Base-by-base conservation (phyloP, 1,284 basidiomycete genomes). In the Waitea zeae region DNA sequence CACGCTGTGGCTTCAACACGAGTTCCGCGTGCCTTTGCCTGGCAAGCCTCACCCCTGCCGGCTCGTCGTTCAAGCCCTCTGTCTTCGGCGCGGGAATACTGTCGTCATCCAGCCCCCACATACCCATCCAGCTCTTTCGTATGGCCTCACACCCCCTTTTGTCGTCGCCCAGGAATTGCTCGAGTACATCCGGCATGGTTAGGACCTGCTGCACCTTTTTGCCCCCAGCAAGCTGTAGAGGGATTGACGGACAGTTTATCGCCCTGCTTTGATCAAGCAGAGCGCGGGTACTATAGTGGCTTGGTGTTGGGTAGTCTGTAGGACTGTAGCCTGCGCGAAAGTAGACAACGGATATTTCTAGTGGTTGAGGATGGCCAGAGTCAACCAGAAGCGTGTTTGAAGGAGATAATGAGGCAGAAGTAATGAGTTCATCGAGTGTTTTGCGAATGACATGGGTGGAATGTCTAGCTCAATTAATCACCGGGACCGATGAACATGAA, bases 171-270 rank as follows among this genome's bases (percentile, higher is more conserved):
- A 88, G 58, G 54, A 89, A 90, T 3, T 60, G 57, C 45, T 88
- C 83, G 15, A 93, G 62, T 7, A 86, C 57, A 0, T 76, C 75
- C 0, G 73, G 70, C 22, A 74, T 69, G 2, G 80, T 73, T 12
- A 98, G 65, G 0, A 83, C 83, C 49, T 97, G 79, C 55, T 97
- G 95, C 0, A 98, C 76, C 52, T 96, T 96, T 61, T 98, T 98
- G 1, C 83, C 80, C 0, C 93, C 95, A 0, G 90, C 88, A 3
- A 98, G 72, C 48, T 98, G 95, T 3, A 97, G 66, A 1, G 84
- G 77, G 43, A 97, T 71, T 1, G 74, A 75, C 0, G 93, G 93
- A 48, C 92, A 98, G 46, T 97, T 95, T 61, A 95, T 90, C 0
- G 95, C 88, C 24, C 53, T 57, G 12, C 79, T 82, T 18, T 70